phyloP scores from a whole-genome alignment of 148 eudicot species.

The Oxyria digyna region DNA sequence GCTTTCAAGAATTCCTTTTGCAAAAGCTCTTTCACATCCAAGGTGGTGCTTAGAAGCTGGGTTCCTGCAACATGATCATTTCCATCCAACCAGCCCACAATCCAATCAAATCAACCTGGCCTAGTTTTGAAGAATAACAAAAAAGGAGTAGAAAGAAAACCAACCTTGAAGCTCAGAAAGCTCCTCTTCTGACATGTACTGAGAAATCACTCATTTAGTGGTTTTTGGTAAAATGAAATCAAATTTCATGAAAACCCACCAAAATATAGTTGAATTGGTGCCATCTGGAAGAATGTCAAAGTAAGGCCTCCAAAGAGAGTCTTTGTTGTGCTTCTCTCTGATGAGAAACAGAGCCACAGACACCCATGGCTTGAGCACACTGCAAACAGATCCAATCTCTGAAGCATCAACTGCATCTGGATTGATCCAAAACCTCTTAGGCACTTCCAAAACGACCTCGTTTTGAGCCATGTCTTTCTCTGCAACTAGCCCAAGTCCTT shows the following conservation, averaged over 20 bases:
- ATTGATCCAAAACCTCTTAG: conserved; percentile 73
- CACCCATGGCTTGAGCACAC: conserved; percentile 86
- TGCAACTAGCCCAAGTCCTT: conserved; percentile 80
- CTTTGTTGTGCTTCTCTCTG: conserved; percentile 46
- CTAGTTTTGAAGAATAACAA: no score
- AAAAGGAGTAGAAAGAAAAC: background rate
- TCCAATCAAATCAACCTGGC: background rate
- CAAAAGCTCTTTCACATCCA: conserved; percentile 79
- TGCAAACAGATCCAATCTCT: conserved; percentile 59
- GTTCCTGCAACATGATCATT: conserved; percentile 42
- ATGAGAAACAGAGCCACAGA: conserved; percentile 76
- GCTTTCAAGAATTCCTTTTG: conserved; percentile 63
- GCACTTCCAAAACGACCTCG: conserved; percentile 91
- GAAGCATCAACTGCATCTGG: conserved; percentile 63
- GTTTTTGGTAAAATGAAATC: background rate
- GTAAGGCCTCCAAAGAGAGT: conserved; percentile 53
- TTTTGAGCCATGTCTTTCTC: conserved; percentile 50
- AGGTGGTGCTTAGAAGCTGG: conserved; percentile 79
- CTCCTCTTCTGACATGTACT: conserved; percentile 99
- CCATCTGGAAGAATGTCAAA: conserved; percentile 55
- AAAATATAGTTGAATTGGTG: conserved; percentile 80
- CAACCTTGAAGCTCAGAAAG: conserved; percentile 81
- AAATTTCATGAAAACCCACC: conserved; percentile 46
- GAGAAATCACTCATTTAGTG: conserved; percentile 22
- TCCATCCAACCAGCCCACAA: background rate